Evolutionary conservation across 2,329 filamentous ascomycete species (phyloP).

Genomic region (Fusarium coicis): DNA sequence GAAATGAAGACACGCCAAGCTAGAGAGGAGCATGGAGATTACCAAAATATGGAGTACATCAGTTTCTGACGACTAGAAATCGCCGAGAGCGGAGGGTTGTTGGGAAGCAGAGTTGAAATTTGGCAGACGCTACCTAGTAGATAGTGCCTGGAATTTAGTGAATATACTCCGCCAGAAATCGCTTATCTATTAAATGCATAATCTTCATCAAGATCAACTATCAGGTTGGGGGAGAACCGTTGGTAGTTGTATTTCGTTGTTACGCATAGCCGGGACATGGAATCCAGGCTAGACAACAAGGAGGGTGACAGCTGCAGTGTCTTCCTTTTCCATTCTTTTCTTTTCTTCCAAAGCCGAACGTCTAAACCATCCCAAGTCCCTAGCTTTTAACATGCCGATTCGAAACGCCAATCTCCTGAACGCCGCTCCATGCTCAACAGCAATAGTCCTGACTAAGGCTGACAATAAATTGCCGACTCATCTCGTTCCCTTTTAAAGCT

Average conservation of each 20-base stretch:
- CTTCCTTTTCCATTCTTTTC: constrained; percentile 37
- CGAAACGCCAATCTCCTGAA: constrained; percentile 46
- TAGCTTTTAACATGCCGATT: constrained; percentile 42
- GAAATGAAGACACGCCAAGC: not conserved
- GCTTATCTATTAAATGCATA: constrained; percentile 2
- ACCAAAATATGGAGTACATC: not conserved
- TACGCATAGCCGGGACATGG: constrained; percentile 30
- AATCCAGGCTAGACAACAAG: constrained; percentile 19
- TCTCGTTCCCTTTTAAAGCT: constrained; percentile 1
- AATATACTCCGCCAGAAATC: not conserved
- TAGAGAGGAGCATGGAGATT: not conserved
- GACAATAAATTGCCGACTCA: constrained; percentile 7
- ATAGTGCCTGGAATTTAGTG: not conserved
- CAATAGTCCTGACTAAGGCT: constrained; percentile 19
- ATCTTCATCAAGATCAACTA: constrained; percentile 43
- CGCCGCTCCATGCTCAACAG: constrained; percentile 43
- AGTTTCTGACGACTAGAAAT: not conserved
- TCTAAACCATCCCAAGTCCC: constrained; percentile 28
- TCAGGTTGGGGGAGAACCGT: not conserved
- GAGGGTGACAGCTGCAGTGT: constrained; percentile 27
- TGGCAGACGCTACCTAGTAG: not conserved
- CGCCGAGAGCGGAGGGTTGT: not conserved
- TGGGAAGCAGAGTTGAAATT: not conserved
- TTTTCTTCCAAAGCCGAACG: constrained; percentile 27
- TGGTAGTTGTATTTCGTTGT: not conserved